Base-by-base conservation (phyloP, 768 basidiomycete species). In the Gelatoporia subvermispora region DNA sequence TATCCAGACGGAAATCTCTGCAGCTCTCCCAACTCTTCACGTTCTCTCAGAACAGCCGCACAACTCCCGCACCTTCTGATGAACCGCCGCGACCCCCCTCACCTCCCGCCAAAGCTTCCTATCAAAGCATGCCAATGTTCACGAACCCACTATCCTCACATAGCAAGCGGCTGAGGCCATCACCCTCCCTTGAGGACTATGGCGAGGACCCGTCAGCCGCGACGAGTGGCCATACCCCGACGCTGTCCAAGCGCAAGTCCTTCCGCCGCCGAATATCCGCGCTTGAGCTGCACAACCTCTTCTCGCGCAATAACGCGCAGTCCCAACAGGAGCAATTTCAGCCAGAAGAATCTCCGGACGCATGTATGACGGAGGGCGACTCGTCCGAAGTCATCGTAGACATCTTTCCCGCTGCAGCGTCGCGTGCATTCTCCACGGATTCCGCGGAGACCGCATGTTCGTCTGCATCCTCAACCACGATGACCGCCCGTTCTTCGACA, bases 201-300 rank as follows among this genome's bases (percentile, higher is more conserved):
- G 43, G 28, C 20, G 36, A 48, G 51, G 47, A n/a, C 40, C 53
- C 21, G 23, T 31, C 53, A 4, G 11, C 42, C 2, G 40, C 35
- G 17, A 42, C 45, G 20, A 20, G 40, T 10, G 34, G 23, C 13
- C 45, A 35, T 20, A 43, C 3, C 25, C 43, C 61, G 4, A 55
- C 46, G 11, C 55, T 62, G 23, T 60, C 61, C 2, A 59, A 57
- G 37, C 53, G 52, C 28, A 58, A 56, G 20, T 57, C 63, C 16
- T 61, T 64, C 57, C 59, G 63, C 9, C 58, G 54, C 4, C 58
- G 66, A 16, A 56, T 69, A 37, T 69, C 67, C 13, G 61, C 66
- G 2, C 61, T 65, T 41, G 63, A 66, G 39, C 60, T 69, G 4
- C 65, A 65, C 35, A 50, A 59, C 21, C 51, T 69, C n/a, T 67